Conservation (phyloP, 2,329 filamentous ascomycete genomes). For the Paracamarosporium sp. region DNA sequence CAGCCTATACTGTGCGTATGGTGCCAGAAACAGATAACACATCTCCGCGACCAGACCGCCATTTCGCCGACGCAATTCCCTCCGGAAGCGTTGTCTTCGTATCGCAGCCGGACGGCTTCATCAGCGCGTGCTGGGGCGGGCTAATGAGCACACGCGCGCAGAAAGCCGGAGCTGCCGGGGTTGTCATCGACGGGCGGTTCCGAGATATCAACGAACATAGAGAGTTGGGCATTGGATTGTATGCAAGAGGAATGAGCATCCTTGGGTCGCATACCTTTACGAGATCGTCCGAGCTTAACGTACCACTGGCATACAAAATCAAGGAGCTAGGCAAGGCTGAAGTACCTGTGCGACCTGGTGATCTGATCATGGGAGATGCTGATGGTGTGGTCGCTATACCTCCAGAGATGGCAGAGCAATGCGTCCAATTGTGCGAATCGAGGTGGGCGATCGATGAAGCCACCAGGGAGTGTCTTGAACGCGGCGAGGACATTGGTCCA, state of each 20-base stretch:
- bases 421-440: conserved; percentile 7
- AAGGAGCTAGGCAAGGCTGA: conserved; percentile 5
- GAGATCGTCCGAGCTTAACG: conserved; percentile 10
- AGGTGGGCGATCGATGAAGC: conserved; percentile 14
- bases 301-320: conserved; percentile 7
- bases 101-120: conserved; percentile 53
- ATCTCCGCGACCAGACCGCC: conserved; percentile 46
- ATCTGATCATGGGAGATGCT: conserved; percentile 12
- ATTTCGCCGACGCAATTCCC: conserved; percentile 12
- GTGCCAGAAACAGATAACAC: conserved; percentile 54
- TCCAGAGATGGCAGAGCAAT: conserved; percentile 7
- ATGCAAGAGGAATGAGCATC: conserved; percentile 9
- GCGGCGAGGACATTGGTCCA: conserved; percentile 13
- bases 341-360: conserved; percentile 4
- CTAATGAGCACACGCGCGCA: conserved; percentile 60
- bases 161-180: conserved; percentile 54
- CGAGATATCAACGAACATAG: conserved; percentile 63
- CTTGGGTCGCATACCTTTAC: conserved; percentile 13
- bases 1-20: conserved; percentile 63
- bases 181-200: conserved; percentile 61
- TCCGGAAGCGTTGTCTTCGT: conserved; percentile 47
- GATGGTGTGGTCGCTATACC: conserved; percentile 14
- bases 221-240: conserved; percentile 40
- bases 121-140: conserved; percentile 62
- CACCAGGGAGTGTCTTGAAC: conserved; percentile 6